These are phyloP conservation scores for Pythium grandisporangium DNA, from an alignment of 352 stramenopile genomes.

Conservation along the genomic window DNA sequence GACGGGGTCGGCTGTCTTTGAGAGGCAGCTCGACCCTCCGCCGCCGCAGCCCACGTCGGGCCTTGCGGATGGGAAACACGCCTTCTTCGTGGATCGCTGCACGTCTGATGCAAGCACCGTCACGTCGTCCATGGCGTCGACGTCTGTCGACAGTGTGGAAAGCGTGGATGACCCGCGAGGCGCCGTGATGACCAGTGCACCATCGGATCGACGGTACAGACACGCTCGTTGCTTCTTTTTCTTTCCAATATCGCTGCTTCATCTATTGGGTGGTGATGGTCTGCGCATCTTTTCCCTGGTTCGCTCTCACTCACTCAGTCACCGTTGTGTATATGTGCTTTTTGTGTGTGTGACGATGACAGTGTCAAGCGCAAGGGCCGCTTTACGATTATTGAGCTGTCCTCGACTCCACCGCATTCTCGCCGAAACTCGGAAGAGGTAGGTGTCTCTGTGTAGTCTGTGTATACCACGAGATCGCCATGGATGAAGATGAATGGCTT, in stretches of 20 bases:
- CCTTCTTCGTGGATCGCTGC: background rate
- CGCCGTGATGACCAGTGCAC: too few species aligned
- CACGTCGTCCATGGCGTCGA: background rate
- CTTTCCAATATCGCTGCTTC: too few species aligned
- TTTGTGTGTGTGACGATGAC: slow-evolving; percentile 4
- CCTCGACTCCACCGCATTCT: slow-evolving; percentile 46
- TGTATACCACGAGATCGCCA: too few species aligned
- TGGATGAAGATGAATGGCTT: too few species aligned
- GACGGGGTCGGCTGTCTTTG: too few species aligned
- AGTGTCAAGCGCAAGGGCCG: slow-evolving; percentile 69
- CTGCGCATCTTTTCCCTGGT: too few species aligned
- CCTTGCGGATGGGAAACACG: too few species aligned
- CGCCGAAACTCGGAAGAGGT: slow-evolving; percentile 48
- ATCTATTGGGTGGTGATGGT: too few species aligned
- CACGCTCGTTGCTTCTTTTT: too few species aligned
- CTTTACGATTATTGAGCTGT: slow-evolving; percentile 82
- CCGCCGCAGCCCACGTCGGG: too few species aligned
- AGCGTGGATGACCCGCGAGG: background rate
- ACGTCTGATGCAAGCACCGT: background rate
- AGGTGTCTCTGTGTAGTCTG: slow-evolving; percentile 4
- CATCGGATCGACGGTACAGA: too few species aligned
- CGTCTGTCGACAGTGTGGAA: background rate
- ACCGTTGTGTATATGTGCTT: background rate
- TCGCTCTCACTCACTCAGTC: slow-evolving; percentile 3
- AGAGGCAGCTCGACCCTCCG: too few species aligned